A percentile compares a stretch with the other conserved stretches of the same genome.
Evolutionary conservation across 345 rosid species (phyloP).

Genomic region (Trapa bicornis): DNA sequence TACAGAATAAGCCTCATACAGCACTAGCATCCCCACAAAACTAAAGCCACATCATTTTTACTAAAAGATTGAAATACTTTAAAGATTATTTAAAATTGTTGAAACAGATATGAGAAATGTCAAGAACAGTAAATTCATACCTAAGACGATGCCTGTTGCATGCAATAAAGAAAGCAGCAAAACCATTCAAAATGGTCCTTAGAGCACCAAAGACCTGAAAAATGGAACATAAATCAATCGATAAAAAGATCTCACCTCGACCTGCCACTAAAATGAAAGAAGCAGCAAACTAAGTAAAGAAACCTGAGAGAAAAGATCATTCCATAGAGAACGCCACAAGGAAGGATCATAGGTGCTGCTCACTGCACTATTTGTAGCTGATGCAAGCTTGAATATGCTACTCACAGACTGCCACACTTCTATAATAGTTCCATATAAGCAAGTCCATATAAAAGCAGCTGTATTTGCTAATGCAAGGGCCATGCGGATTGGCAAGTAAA

Average conservation of each 20-base stretch:
- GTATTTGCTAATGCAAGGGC: conserved; percentile 38
- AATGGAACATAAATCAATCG: not conserved
- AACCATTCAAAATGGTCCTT: conserved; percentile 79
- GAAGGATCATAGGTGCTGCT: conserved; percentile 50
- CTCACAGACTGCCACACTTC: conserved; percentile 47
- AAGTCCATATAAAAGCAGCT: conserved; percentile 31
- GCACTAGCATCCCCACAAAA: not conserved
- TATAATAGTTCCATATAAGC: conserved; percentile 28
- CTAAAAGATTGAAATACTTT: not conserved
- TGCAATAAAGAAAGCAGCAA: conserved; percentile 72
- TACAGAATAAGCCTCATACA: too few species aligned
- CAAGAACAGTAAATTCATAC: conserved; percentile 20
- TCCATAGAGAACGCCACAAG: conserved; percentile 87
- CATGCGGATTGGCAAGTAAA: conserved; percentile 57
- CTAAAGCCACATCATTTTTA: too few species aligned
- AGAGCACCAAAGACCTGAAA: conserved; percentile 85
- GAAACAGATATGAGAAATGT: not conserved
- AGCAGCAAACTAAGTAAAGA: conserved; percentile 5
- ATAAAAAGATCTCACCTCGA: conserved; percentile 6
- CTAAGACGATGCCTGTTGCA: conserved; percentile 99
- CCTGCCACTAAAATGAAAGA: not conserved
- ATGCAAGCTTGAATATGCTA: conserved; percentile 40
- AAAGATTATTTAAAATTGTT: not conserved
- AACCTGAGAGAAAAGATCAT: conserved; percentile 94
- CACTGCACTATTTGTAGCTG: conserved; percentile 51